These are phyloP conservation scores for Cladophialophora bantiana DNA, from an alignment of 2,329 filamentous ascomycete species.

Conservation along the genomic window DNA sequence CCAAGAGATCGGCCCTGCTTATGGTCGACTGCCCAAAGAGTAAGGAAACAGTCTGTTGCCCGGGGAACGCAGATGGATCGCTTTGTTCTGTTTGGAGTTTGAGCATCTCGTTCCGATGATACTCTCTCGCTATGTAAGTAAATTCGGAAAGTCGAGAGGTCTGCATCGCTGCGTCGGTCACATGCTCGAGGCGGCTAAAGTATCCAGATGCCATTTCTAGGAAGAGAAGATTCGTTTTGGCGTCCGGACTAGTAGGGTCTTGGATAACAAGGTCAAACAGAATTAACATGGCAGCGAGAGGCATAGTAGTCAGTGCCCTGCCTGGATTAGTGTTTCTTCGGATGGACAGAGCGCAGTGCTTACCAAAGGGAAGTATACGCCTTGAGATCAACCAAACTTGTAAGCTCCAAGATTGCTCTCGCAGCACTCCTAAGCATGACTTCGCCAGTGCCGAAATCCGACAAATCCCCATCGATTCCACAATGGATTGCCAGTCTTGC, in stretches of 20 bases:
- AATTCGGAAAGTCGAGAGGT: not conserved
- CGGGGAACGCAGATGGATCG: not conserved
- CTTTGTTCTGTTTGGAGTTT: not conserved
- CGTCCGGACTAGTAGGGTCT: not conserved
- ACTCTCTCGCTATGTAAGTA: not conserved
- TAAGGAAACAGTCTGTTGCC: not conserved
- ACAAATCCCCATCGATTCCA: not conserved
- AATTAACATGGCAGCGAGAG: slow-evolving; percentile 2
- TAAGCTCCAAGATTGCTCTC: not conserved
- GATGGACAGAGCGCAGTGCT: not conserved
- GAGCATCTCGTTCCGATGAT: not conserved
- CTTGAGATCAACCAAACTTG: not conserved
- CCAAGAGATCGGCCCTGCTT: not conserved
- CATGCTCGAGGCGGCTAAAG: slow-evolving; percentile 1
- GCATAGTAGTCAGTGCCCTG: not conserved
- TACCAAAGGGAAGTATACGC: not conserved
- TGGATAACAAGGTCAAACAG: slow-evolving; percentile 1
- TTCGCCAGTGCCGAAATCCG: not conserved
- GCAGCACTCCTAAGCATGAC: not conserved
- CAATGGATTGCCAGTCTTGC: not conserved
- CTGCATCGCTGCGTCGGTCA: not conserved
- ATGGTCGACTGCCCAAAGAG: not conserved
- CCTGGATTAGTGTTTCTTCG: not conserved
- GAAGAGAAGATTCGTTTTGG: not conserved
- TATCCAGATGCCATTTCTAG: not conserved